These are phyloP conservation scores for Trypanosoma cruzi DNA, from an alignment of 208 protist genomes.

Conservation along the genomic window DNA sequence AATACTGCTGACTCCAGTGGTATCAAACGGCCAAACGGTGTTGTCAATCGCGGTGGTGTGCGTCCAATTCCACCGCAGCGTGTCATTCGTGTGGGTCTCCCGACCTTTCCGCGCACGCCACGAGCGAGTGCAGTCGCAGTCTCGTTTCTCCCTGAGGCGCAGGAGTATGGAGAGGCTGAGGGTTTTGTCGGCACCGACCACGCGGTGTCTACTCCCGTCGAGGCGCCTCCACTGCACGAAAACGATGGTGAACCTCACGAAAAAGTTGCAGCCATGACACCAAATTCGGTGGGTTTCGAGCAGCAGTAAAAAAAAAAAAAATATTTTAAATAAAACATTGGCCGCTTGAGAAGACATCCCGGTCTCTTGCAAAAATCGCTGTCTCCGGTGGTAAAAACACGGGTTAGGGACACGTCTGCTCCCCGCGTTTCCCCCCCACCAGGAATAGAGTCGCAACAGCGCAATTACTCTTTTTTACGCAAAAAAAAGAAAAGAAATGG, in stretches of 20 bases:
- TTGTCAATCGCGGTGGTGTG: not conserved
- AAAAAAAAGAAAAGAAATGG: too few species aligned
- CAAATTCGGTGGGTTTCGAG: not conserved
- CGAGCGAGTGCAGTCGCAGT: not conserved
- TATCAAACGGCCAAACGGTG: not conserved
- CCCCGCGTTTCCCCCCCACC: too few species aligned
- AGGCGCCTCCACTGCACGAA: too few species aligned
- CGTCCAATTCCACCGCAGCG: constrained; percentile 8
- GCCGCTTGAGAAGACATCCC: constrained; percentile 1
- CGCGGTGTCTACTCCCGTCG: not conserved
- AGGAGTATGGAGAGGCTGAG: not conserved
- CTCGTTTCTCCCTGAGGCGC: not conserved
- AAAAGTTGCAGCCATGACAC: too few species aligned
- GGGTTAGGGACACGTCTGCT: too few species aligned
- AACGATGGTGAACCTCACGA: too few species aligned
- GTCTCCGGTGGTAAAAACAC: constrained; percentile 2
- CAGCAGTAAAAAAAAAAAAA: not conserved
- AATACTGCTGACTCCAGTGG: not conserved
- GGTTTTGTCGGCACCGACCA: not conserved
- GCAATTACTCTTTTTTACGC: too few species aligned
- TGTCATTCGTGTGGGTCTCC: not conserved
- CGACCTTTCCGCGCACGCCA: too few species aligned
- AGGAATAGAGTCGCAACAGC: not conserved
- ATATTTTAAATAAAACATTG: too few species aligned
- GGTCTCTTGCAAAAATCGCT: constrained; percentile 5